Conservation (phyloP, 1,284 basidiomycete genomes). For the Cryptococcus sp. region DNA sequence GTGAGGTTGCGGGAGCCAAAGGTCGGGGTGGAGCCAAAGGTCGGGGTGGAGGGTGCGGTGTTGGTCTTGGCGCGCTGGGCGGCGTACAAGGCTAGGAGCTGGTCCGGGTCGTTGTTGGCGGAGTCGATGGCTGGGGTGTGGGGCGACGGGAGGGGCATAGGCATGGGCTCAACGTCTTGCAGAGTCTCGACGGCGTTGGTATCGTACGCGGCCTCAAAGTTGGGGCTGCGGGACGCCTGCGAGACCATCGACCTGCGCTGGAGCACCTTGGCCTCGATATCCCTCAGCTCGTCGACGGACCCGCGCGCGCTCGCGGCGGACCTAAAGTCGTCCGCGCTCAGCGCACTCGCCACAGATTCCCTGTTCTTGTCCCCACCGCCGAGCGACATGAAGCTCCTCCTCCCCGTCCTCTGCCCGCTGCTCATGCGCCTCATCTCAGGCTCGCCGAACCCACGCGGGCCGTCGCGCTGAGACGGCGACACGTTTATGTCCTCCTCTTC, state of each 20-base stretch:
- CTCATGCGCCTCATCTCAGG: constrained; percentile 58
- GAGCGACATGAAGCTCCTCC: constrained; percentile 31
- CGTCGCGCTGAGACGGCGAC: constrained; percentile 66
- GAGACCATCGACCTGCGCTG: constrained; percentile 36
- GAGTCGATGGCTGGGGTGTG: constrained; percentile 24
- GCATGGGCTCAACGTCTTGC: constrained; percentile 10
- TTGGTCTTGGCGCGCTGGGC: constrained; percentile 27
- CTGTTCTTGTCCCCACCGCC: constrained; percentile 33
- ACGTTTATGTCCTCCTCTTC: constrained; percentile 46
- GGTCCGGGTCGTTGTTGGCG: constrained; percentile 44
- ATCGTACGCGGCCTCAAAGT: constrained; percentile 5
- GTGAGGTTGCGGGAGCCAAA: constrained; percentile 2
- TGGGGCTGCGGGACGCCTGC: constrained; percentile 14
- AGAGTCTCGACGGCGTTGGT: constrained; percentile 26
- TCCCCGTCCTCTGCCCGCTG: constrained; percentile 23
- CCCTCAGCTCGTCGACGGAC: constrained; percentile 43
- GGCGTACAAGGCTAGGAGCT: constrained; percentile 51
- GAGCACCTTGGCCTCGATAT: constrained; percentile 39
- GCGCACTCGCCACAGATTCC: constrained; percentile 21
- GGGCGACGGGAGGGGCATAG: constrained; percentile 12
- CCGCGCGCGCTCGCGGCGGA: constrained; percentile 37
- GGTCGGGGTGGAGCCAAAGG: constrained; percentile 7
- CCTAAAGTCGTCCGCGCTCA: constrained; percentile 34
- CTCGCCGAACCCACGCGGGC: constrained; percentile 62
- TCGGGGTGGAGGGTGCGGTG: constrained; percentile 8